Percentiles rank a stretch among this genome's conserved stretches.
These are phyloP conservation scores for Scolecobasidium constrictum DNA, from an alignment of 2,329 filamentous ascomycete genomes.

Conservation along the genomic window DNA sequence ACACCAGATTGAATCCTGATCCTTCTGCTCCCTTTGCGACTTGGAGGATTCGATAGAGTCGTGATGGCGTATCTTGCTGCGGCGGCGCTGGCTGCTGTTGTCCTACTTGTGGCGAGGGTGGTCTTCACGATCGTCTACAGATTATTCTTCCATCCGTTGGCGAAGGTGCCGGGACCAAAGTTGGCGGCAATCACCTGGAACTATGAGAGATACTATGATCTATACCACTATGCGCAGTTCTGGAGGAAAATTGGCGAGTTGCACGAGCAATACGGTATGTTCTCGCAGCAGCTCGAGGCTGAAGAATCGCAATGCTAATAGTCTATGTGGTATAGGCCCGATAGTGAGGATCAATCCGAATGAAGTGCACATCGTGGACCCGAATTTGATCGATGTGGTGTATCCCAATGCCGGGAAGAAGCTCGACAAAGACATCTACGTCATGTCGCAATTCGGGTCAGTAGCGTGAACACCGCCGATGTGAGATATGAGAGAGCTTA, in stretches of 20 bases:
- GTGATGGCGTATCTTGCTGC: no score
- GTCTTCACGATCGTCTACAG: constrained; percentile 1
- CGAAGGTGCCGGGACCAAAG: constrained; percentile 9
- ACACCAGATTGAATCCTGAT: no score
- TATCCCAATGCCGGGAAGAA: constrained; percentile 14
- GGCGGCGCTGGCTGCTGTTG: no score
- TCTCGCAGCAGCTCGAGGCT: not conserved
- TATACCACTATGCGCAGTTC: constrained; percentile 3
- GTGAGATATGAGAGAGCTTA: not conserved
- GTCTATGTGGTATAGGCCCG: constrained; percentile 15
- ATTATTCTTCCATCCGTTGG: constrained; percentile 8
- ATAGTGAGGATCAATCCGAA: constrained; percentile 16
- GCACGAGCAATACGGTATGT: constrained; percentile 7
- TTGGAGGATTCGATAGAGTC: no score
- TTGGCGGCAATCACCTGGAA: constrained; percentile 3
- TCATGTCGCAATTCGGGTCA: not conserved
- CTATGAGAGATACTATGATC: constrained; percentile 12
- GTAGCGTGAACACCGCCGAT: not conserved
- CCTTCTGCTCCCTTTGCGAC: no score
- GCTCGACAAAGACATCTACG: constrained; percentile 1
- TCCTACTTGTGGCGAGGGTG: not conserved
- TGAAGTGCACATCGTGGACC: constrained; percentile 15
- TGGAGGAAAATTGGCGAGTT: not conserved
- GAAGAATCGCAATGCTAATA: not conserved
- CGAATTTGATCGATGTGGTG: constrained; percentile 16